Conservation (phyloP, 1,284 basidiomycete genomes). For the Phellopilus nigrolimitatus region DNA sequence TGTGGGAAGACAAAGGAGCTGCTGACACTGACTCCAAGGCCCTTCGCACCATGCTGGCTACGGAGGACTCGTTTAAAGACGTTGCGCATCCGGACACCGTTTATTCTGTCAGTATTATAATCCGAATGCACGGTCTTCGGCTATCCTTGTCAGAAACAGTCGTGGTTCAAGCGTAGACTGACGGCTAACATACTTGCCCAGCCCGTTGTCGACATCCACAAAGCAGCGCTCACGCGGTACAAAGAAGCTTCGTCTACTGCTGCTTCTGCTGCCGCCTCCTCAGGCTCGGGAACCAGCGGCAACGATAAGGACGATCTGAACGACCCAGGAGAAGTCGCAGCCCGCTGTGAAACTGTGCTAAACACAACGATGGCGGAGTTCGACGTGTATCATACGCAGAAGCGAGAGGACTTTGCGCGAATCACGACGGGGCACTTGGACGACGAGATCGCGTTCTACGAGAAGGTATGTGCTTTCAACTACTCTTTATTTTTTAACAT, state of each 20-base stretch:
- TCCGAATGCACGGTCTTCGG: too few species aligned
- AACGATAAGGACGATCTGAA: background rate
- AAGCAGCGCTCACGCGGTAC: slow-evolving; percentile 60
- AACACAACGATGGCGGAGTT: slow-evolving; percentile 87
- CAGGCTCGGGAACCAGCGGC: too few species aligned
- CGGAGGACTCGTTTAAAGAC: slow-evolving; percentile 72
- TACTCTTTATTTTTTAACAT: too few species aligned
- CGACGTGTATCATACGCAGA: slow-evolving; percentile 73
- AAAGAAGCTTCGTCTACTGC: slow-evolving; percentile 38
- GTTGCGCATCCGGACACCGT: slow-evolving; percentile 66
- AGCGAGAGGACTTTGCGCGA: slow-evolving; percentile 60
- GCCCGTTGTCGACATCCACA: slow-evolving; percentile 69
- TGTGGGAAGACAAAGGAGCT: slow-evolving; percentile 4
- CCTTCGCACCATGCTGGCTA: slow-evolving; percentile 59
- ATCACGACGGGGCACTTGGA: slow-evolving; percentile 67
- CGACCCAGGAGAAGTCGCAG: slow-evolving; percentile 35
- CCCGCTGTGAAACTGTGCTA: slow-evolving; percentile 81
- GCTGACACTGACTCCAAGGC: slow-evolving; percentile 43
- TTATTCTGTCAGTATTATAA: slow-evolving; percentile 51
- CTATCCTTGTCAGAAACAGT: too few species aligned
- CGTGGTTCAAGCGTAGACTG: too few species aligned
- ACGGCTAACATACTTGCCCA: slow-evolving; percentile 29
- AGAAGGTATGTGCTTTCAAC: slow-evolving; percentile 44
- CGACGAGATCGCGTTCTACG: slow-evolving; percentile 69
- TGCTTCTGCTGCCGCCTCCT: background rate